These are phyloP conservation scores for Plasmodium coatneyi DNA, from an alignment of 169 alveolate species.

Conservation along the genomic window DNA sequence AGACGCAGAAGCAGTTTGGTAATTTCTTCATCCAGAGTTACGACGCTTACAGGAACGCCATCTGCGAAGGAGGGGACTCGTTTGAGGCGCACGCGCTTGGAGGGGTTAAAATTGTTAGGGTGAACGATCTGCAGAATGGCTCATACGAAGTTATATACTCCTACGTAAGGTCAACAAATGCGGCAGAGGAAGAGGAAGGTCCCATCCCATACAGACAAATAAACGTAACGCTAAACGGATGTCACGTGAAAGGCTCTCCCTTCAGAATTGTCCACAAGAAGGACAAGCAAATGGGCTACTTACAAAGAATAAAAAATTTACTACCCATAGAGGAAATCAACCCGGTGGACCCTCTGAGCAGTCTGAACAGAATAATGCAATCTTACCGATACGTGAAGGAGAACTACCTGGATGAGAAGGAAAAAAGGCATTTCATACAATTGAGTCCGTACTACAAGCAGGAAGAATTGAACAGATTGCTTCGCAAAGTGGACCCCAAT, in stretches of 20 bases:
- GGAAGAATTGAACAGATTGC: conserved; percentile 3
- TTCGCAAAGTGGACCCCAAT: conserved; percentile 31
- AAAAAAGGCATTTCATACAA: conserved; percentile 9
- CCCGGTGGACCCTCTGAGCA: not conserved
- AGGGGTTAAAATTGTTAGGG: conserved; percentile 73
- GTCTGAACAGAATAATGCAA: not conserved
- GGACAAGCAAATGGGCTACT: conserved; percentile 14
- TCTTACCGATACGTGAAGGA: conserved; percentile 49
- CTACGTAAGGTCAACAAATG: not conserved
- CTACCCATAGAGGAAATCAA: conserved; percentile 38
- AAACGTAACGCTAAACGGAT: conserved; percentile 38
- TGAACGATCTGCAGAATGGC: conserved; percentile 71
- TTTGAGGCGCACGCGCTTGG: conserved; percentile 77
- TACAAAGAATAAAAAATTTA: conserved; percentile 19
- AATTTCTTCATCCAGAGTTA: conserved; percentile 70
- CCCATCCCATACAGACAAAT: conserved; percentile 37
- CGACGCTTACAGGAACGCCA: conserved; percentile 72
- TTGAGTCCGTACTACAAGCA: conserved; percentile 41
- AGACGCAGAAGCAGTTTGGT: conserved; percentile 8
- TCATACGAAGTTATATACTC: conserved; percentile 59
- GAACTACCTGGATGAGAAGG: not conserved
- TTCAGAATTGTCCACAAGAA: conserved; percentile 36
- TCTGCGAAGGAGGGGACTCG: conserved; percentile 70
- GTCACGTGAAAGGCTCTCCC: conserved; percentile 70
- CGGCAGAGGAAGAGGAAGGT: not conserved